phyloP scores from a whole-genome alignment of 352 stramenopile genomes.

The Pythium sp. region DNA sequence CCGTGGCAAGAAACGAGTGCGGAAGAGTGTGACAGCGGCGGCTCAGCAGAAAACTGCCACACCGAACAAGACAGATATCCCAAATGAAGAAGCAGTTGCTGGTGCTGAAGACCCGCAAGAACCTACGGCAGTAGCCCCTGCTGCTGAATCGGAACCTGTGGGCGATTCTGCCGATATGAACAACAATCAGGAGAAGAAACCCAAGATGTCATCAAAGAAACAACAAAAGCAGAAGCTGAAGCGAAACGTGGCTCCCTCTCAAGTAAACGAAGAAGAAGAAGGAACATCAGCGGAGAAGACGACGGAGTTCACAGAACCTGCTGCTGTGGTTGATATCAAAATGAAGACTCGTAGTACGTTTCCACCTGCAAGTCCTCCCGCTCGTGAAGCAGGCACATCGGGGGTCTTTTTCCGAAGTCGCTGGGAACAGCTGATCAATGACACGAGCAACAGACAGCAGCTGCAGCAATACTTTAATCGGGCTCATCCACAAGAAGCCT shows the following conservation, averaged over 20 bases:
- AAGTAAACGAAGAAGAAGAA: neutral
- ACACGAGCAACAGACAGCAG: neutral
- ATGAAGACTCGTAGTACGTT: neutral
- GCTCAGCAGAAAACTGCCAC: neutral
- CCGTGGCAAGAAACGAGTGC: slow-evolving; percentile 3
- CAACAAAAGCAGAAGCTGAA: slow-evolving; percentile 9
- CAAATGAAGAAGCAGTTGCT: neutral
- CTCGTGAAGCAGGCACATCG: neutral
- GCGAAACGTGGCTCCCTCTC: neutral
- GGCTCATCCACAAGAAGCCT: neutral
- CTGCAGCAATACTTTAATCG: slow-evolving; percentile 16
- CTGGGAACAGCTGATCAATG: slow-evolving; percentile 14
- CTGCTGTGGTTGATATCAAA: neutral
- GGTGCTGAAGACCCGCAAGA: neutral
- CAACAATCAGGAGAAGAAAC: neutral
- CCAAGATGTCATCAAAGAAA: neutral
- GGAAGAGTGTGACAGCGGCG: neutral
- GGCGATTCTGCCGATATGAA: neutral
- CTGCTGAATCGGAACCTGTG: neutral
- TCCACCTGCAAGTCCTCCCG: neutral
- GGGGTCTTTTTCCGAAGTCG: slow-evolving; percentile 14
- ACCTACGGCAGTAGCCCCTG: neutral
- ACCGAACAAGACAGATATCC: neutral
- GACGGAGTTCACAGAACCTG: neutral
- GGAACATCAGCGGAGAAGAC: neutral